phyloP scores from a whole-genome alignment of 352 stramenopile species.

The Phytophthora pini region DNA sequence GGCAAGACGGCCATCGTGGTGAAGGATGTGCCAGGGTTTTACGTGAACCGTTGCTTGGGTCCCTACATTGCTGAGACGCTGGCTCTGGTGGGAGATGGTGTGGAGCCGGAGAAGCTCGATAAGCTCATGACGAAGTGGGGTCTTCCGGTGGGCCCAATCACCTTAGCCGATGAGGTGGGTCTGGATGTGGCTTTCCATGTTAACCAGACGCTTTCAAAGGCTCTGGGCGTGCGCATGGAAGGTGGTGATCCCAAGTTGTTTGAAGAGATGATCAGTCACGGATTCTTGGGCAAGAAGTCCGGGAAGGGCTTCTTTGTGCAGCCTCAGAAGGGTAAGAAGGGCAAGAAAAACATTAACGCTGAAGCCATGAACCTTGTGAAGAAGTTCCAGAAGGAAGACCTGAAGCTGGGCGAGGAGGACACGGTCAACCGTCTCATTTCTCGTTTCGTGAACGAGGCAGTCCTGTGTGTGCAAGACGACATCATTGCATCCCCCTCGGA shows the following conservation, averaged over 20 bases:
- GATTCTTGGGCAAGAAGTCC: slow-evolving; percentile 96
- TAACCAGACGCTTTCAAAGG: slow-evolving; percentile 91
- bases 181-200: slow-evolving; percentile 98
- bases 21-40: slow-evolving; percentile 99
- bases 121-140: slow-evolving; percentile 97
- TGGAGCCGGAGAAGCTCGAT: slow-evolving; percentile 94
- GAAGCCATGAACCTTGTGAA: slow-evolving; percentile 85
- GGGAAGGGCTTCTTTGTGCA: slow-evolving; percentile 99
- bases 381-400: slow-evolving; percentile 78
- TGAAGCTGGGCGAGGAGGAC: slow-evolving; percentile 85
- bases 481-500: slow-evolving; percentile 97
- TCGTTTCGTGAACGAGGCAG: slow-evolving; percentile 98
- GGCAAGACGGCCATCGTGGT: slow-evolving; percentile 98
- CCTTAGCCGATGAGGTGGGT: slow-evolving; percentile 96
- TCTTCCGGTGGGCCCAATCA: slow-evolving; percentile 97
- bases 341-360: slow-evolving; percentile 89
- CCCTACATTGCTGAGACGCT: slow-evolving; percentile 94
- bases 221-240: slow-evolving; percentile 96
- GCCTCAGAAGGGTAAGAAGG: slow-evolving; percentile 90
- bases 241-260: slow-evolving; percentile 94
- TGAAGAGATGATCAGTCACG: slow-evolving; percentile 96
- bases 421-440: slow-evolving; percentile 95
- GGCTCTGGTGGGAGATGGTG: slow-evolving; percentile 93
- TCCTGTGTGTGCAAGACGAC: slow-evolving; percentile 97
- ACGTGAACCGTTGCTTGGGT: slow-evolving; percentile 98